Percentiles rank a stretch among this genome's conserved stretches.
phyloP scores from a whole-genome alignment of 192 early-diverging fungal genomes.

The Umbelopsis vinacea region DNA sequence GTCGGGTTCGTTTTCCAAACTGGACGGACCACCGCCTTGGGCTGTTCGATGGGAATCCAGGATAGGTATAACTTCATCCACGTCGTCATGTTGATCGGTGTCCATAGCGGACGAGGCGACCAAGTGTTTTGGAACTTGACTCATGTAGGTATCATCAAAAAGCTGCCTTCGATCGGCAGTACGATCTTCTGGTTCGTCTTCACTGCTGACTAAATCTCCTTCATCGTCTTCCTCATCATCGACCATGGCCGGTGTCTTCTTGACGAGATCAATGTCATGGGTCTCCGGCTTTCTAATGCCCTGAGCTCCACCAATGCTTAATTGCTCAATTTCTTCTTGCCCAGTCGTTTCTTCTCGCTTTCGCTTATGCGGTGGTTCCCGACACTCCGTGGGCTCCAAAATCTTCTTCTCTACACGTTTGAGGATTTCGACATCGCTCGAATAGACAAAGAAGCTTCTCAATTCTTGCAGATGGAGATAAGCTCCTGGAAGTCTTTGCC shows the following conservation, averaged over 20 bases:
- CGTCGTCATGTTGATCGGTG: slow-evolving; percentile 1
- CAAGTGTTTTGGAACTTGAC: slow-evolving; percentile 13
- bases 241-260: not conserved
- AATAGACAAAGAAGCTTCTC: slow-evolving; percentile 64
- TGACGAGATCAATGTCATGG: not conserved
- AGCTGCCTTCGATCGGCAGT: slow-evolving; percentile 9
- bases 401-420: slow-evolving; percentile 44
- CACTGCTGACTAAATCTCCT: not conserved
- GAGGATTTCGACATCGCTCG: slow-evolving; percentile 50
- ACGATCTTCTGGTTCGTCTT: not conserved
- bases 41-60: slow-evolving; percentile 12
- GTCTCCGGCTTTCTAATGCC: not conserved
- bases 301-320: not conserved
- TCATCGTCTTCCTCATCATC: slow-evolving; percentile 20
- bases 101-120: slow-evolving; percentile 2
- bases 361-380: slow-evolving; percentile 13
- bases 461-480: slow-evolving; percentile 55
- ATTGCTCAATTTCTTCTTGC: slow-evolving; percentile 4
- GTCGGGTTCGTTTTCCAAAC: not conserved
- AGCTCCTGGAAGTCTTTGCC: slow-evolving; percentile 51
- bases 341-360: slow-evolving; percentile 22
- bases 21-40: not conserved
- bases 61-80: slow-evolving; percentile 7
- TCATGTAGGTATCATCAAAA: slow-evolving; percentile 15
- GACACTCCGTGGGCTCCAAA: not conserved